Evolutionary conservation across 2,329 filamentous ascomycete genomes (phyloP).

Genomic region (Capronia americana): DNA sequence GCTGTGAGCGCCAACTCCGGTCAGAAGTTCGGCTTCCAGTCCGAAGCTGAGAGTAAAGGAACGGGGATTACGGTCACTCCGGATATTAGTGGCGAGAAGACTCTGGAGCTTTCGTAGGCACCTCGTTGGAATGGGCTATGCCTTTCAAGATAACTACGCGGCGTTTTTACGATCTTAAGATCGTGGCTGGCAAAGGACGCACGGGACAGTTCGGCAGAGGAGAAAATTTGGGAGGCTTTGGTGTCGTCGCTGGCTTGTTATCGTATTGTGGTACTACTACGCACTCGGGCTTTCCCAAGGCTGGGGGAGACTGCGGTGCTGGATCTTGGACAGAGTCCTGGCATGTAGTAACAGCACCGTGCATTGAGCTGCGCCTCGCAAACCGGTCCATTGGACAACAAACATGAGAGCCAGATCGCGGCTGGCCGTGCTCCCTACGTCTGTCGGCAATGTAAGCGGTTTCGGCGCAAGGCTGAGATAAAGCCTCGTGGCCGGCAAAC

Average conservation of each 20-base stretch:
- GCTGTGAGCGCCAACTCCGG: constrained; percentile 26
- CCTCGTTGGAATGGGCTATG: not conserved
- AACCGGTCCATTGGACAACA: not conserved
- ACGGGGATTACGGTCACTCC: constrained; percentile 1
- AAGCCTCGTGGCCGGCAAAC: not conserved
- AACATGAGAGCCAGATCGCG: not conserved
- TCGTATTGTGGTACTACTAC: not conserved
- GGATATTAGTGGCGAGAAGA: not conserved
- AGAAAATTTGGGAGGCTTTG: not conserved
- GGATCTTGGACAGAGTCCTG: not conserved
- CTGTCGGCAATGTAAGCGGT: not conserved
- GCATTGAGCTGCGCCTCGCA: not conserved
- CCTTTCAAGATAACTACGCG: not conserved
- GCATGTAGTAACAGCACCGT: not conserved
- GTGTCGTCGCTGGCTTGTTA: not conserved
- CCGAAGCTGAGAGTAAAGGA: constrained; percentile 16
- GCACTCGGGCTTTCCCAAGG: not conserved
- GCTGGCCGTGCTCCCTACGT: not conserved
- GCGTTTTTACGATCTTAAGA: not conserved
- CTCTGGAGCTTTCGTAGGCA: constrained; percentile 1
- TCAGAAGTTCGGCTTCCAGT: constrained; percentile 31
- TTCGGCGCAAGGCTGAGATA: not conserved
- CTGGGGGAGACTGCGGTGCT: not conserved
- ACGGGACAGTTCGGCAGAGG: not conserved
- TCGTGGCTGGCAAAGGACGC: not conserved